Base-by-base conservation (phyloP, 805 yeast species). In the Nakazawaea pomicola region DNA sequence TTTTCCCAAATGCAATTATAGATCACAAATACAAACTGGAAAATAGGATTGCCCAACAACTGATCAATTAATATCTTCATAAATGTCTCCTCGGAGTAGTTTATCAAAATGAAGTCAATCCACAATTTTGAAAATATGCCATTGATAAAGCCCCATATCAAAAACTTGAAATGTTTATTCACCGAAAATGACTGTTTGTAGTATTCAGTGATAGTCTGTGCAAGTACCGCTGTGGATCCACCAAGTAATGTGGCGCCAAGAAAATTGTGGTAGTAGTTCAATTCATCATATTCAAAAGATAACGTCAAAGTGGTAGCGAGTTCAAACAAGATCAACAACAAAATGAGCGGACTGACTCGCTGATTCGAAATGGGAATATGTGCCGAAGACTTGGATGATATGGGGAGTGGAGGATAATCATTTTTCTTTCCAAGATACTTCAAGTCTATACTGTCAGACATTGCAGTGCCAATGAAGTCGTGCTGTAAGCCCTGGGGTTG, bases 121-220 rank as follows among this genome's bases (percentile, higher is more conserved):
- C 85, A 80, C 12, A 72, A 51, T 1, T 54, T 55, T 21, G 42
- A 28, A 7, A 78, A 55, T 14, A 67, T 51, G 1, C 85, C 86
- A 54, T 78, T 78, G 34, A 79, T 59, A 10, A 66, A 56, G 14
- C 87, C 87, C 84, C 84, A 80, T 2, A 70, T 53, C 43, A 67
- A 52, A 47, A 80, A 80, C 50, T 79, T 79, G 41, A 62, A 46
- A 37, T 57, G 63, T 37, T 54, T 57, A 25, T 45, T 52, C 3
- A 54, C 25, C 34, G 47, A 51, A 34, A 49, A 47, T 14, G 50
- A 43, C 12, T 21, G 12, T 33, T 50, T 56, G 41, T 56, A 52
- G 38, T 48, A 51, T 41, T 58, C 61, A 33, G 47, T 54, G 20
- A 58, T 46, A 6, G 60, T 49, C 41, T 57, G 62, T 6, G 62